Percentiles rank a stretch among this genome's conserved stretches.
Evolutionary conservation across 1,139 yeast species (phyloP).

Genomic region (Yamadazyma songkhlaensis): DNA sequence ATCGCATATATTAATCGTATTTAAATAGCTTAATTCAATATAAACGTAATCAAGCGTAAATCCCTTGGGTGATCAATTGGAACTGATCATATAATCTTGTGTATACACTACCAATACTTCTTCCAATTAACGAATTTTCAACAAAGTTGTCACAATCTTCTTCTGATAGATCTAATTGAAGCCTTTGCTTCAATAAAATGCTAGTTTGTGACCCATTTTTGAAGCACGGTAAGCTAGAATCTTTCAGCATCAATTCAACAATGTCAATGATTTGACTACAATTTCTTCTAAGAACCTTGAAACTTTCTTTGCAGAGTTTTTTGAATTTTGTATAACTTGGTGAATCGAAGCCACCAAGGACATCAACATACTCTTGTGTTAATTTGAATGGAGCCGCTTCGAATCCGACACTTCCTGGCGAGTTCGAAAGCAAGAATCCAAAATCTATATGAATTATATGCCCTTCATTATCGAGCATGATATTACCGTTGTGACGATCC

Average conservation of each 20-base stretch:
- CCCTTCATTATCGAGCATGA: conserved; percentile 90
- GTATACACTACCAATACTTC: conserved; percentile 84
- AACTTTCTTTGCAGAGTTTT: conserved; percentile 64
- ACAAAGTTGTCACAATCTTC: conserved; percentile 75
- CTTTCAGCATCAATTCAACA: conserved; percentile 92
- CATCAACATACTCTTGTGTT: conserved; percentile 81
- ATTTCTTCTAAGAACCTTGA: conserved; percentile 65
- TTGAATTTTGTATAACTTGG: conserved; percentile 58
- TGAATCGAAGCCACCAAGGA: conserved; percentile 76
- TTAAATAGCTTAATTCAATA: conserved; percentile 1
- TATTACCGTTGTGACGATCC: conserved; percentile 95
- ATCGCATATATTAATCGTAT: conserved; percentile 2
- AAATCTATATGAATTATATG: conserved; percentile 95
- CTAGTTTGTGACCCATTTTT: conserved; percentile 84
- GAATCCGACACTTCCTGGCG: conserved; percentile 95
- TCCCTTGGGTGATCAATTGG: conserved; percentile 92
- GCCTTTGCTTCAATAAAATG: conserved; percentile 70
- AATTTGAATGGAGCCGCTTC: conserved; percentile 97
- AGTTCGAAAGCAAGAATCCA: conserved; percentile 86
- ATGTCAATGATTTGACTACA: conserved; percentile 71
- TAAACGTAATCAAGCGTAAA: conserved; percentile 36
- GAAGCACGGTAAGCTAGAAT: conserved; percentile 87
- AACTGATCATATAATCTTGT: conserved; percentile 93
- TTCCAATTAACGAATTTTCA: conserved; percentile 68
- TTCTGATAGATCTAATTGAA: conserved; percentile 73